These are phyloP conservation scores for Cyphellophora attinorum DNA, from an alignment of 2,329 filamentous ascomycete species.

Conservation along the genomic window DNA sequence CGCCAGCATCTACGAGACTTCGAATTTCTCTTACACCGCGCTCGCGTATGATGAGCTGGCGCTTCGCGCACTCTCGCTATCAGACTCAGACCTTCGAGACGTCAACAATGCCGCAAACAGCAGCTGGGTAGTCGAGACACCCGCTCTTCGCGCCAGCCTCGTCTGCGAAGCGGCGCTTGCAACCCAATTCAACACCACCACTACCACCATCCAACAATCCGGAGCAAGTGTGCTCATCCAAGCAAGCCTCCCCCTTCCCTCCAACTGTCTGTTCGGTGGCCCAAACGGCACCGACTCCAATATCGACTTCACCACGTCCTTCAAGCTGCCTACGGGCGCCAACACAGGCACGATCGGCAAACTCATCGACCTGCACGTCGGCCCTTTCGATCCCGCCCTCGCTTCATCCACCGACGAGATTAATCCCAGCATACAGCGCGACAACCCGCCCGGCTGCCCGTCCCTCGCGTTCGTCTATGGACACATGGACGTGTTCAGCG, in stretches of 20 bases:
- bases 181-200: constrained; percentile 3
- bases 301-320: constrained; percentile 4
- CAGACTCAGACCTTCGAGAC: not conserved
- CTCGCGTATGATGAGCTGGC: constrained; percentile 13
- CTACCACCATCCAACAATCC: constrained; percentile 2
- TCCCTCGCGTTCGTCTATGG: constrained; percentile 15
- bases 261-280: constrained; percentile 8
- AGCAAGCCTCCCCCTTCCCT: constrained; percentile 5
- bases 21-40: constrained; percentile 7
- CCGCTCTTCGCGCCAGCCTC: constrained; percentile 7
- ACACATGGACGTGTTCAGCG: constrained; percentile 4
- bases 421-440: constrained; percentile 2
- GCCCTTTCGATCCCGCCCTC: constrained; percentile 8
- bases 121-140: too few relatives aligned
- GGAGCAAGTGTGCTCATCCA: constrained; percentile 4
- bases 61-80: constrained; percentile 6
- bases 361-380: constrained; percentile 14
- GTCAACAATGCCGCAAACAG: not conserved
- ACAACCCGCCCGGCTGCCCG: constrained; percentile 16
- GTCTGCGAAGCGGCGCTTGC: constrained; percentile 2
- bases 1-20: constrained; percentile 11
- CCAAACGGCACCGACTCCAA: constrained; percentile 5
- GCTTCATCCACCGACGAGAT: constrained; percentile 6
- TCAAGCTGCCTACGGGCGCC: constrained; percentile 1
- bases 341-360: constrained; percentile 8